Evolutionary conservation across 1,139 yeast species (phyloP).

Genomic region (Taphrina confusa): DNA sequence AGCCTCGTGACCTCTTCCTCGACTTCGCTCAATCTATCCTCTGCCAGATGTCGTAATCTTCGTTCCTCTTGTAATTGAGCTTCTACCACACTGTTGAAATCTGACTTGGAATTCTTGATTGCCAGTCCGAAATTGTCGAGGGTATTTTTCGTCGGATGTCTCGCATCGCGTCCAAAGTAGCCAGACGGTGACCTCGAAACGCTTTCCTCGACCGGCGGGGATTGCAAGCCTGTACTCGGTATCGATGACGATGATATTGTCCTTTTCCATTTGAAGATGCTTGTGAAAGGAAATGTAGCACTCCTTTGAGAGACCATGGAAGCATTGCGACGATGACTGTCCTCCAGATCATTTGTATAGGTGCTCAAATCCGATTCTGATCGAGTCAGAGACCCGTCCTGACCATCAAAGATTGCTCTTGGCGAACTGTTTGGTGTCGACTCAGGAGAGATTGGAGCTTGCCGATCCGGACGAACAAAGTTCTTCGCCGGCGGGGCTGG

Average conservation of each 20-base stretch:
- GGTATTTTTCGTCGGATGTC: background rate
- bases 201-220: constrained; percentile 3
- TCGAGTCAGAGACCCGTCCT: constrained; percentile 9
- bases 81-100: constrained; percentile 1
- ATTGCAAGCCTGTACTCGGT: constrained; percentile 6
- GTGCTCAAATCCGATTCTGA: constrained; percentile 25
- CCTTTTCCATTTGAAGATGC: constrained; percentile 22
- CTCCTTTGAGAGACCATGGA: background rate
- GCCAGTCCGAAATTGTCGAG: constrained; percentile 14
- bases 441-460: constrained; percentile 4
- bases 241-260: constrained; percentile 1
- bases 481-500: constrained; percentile 9
- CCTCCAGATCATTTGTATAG: background rate
- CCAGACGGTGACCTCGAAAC: constrained; percentile 7
- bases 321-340: background rate
- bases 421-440: constrained; percentile 11
- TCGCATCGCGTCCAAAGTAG: constrained; percentile 2
- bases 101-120: background rate
- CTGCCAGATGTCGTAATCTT: constrained; percentile 24
- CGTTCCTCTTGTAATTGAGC: constrained; percentile 28
- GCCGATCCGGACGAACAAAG: background rate
- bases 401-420: background rate
- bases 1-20: constrained; percentile 30
- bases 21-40: constrained; percentile 21
- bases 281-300: constrained; percentile 9